Base-by-base conservation (phyloP, 495 filamentous ascomycete genomes). In the Aspergillus ellipticus region DNA sequence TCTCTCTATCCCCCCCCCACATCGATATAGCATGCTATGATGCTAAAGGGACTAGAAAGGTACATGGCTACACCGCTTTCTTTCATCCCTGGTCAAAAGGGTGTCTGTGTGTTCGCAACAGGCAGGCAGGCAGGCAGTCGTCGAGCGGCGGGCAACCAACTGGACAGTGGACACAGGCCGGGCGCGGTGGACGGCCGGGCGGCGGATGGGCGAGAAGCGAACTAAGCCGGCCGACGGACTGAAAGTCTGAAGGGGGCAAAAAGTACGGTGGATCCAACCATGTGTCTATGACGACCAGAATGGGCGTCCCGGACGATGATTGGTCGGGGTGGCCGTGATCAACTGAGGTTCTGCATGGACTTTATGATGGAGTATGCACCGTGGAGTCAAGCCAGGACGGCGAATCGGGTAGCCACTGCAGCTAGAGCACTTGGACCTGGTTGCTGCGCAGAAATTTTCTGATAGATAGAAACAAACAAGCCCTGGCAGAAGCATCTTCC, bases 311-410 rank as follows among this genome's bases (percentile, higher is more conserved):
- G 26, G 1, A 10, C 20, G 3, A 0, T 58, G 46, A 65, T 65
- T 65, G 62, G 62, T 22, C 6, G 28, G 20, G 24, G 22, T 21
- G 42, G 48, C 49, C 50, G 54, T 33, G 59, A 61, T 61, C 56
- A 59, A 58, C 59, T 59, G 62, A 61, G 62, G 56, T 65, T 65
- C 62, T 65, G 62, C 62, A 65, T 65, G 56, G 56, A 24, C 49
- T 58, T 50, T 48, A 51, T 50, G 45, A 56, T 49, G 57, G 57
- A 59, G 52, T 55, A 28, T 51, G 51, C 37, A 21, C 52, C 48
- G 46, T 54, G 26, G 58, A 54, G 51, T 28, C 50, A 55, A 45
- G 42, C 52, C 53, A 60, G 54, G 51, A 53, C 53, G 45, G 57
- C 61, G 51, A 57, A 55, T 57, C 58, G 62, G 55, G 51, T 50